phyloP scores from a whole-genome alignment of 106 monocot species.

The Xerophyta viscosa region DNA sequence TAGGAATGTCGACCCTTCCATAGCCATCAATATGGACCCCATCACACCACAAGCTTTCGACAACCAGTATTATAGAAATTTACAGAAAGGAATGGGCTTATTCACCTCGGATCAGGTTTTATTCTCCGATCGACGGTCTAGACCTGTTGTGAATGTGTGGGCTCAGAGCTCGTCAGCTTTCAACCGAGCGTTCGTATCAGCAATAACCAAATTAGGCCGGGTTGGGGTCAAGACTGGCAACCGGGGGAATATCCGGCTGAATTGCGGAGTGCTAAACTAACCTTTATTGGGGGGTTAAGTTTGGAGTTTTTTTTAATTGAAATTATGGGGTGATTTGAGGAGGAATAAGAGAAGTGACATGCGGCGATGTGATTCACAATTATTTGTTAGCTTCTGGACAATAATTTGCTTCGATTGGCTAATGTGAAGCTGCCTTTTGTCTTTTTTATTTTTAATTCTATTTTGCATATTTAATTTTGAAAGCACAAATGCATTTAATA shows the following conservation, averaged over 20 bases:
- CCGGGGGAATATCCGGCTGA: constrained; percentile 33
- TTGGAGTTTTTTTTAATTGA: neutral
- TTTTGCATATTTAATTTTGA: no score
- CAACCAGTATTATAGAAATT: constrained; percentile 67
- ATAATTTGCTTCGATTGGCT: neutral
- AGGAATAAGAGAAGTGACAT: no score
- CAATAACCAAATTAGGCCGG: constrained; percentile 47
- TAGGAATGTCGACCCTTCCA: constrained; percentile 17
- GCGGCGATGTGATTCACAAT: neutral
- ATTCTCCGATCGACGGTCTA: constrained; percentile 25
- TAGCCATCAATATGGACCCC: constrained; percentile 53
- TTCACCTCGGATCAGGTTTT: constrained; percentile 58
- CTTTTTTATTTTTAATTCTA: neutral
- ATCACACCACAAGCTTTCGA: constrained; percentile 48
- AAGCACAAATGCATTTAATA: no score
- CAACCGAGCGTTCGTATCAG: constrained; percentile 24
- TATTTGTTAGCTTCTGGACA: neutral
- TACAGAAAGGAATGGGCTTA: constrained; percentile 56
- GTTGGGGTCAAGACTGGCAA: constrained; percentile 50
- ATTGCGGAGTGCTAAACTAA: constrained; percentile 33
- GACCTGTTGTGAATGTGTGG: constrained; percentile 28
- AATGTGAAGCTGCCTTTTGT: neutral
- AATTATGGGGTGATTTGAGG: no score
- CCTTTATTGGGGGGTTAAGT: no score
- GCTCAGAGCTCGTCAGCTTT: constrained; percentile 23